phyloP scores from a whole-genome alignment of 73 alveolate species.

The Symbiodinium natans region DNA sequence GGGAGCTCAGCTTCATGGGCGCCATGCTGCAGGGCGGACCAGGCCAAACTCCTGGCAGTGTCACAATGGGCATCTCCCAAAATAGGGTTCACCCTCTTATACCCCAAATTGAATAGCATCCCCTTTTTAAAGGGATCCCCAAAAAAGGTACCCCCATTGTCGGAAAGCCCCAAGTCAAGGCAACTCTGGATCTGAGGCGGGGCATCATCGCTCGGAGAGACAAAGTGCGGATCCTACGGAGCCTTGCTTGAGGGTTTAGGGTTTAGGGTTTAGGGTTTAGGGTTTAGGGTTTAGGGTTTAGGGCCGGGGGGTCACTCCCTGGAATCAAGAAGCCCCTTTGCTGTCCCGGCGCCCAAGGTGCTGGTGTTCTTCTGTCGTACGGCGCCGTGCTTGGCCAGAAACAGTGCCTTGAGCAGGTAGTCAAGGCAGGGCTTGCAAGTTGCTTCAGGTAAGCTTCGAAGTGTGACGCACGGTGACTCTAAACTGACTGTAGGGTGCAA shows the following conservation, averaged over 20 bases:
- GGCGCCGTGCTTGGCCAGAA: background rate
- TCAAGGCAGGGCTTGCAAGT: background rate
- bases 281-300: background rate
- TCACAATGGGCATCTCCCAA: no score
- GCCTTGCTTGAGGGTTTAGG: background rate
- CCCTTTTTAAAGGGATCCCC: no score
- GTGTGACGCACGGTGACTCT: background rate
- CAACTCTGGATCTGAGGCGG: constrained; percentile 9
- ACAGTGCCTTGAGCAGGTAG: background rate
- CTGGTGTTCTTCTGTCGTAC: constrained; percentile 74
- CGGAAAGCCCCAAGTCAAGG: no score
- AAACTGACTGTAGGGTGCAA: background rate
- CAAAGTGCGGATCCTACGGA: background rate
- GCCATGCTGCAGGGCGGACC: no score
- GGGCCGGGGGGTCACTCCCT: no score
- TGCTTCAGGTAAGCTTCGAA: no score
- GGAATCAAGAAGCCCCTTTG: no score
- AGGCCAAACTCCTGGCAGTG: no score
- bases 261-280: background rate
- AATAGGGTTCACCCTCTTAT: no score
- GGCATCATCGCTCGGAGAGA: constrained; percentile 69
- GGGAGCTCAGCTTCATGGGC: background rate
- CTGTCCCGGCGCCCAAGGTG: constrained; percentile 11
- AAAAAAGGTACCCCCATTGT: no score
- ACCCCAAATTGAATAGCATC: no score